Percentiles rank a stretch among this genome's conserved stretches.
These are phyloP conservation scores for Ormosia emarginata DNA, from an alignment of 306 rosid species.

Conservation along the genomic window DNA sequence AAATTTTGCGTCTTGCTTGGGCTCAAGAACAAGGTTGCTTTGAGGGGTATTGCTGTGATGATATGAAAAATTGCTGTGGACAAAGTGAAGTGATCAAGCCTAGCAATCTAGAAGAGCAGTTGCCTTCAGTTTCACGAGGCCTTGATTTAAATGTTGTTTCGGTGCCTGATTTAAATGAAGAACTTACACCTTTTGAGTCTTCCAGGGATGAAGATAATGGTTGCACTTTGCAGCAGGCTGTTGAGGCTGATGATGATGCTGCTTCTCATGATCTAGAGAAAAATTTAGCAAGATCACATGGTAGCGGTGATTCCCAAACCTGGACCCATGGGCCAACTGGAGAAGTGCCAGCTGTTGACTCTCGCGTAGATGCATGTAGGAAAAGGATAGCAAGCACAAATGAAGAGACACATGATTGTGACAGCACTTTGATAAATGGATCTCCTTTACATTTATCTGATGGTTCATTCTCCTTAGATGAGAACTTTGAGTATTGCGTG, in stretches of 20 bases:
- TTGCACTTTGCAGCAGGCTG: conserved; percentile 85
- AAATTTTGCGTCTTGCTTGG: conserved; percentile 72
- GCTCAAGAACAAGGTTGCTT: conserved; percentile 74
- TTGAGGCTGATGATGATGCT: conserved; percentile 91
- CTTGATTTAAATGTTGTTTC: conserved; percentile 91
- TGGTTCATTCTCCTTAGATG: conserved; percentile 76
- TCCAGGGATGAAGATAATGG: conserved; percentile 89
- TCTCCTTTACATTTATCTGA: conserved; percentile 64
- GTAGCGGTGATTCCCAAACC: conserved; percentile 94
- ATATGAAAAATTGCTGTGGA: conserved; percentile 67
- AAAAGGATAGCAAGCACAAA: conserved; percentile 63
- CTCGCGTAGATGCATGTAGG: conserved; percentile 58
- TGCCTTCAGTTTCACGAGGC: conserved; percentile 61
- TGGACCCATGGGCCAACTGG: conserved; percentile 62
- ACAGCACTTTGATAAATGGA: conserved; percentile 88
- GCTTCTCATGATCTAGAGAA: conserved; percentile 80
- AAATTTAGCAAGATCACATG: conserved; percentile 73
- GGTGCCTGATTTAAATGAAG: conserved; percentile 95
- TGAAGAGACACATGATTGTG: conserved; percentile 90
- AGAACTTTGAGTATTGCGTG: conserved; percentile 94
- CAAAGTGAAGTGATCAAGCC: conserved; percentile 52
- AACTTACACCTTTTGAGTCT: conserved; percentile 90
- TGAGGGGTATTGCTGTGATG: conserved; percentile 76
- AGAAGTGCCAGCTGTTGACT: conserved; percentile 90
- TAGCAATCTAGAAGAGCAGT: conserved; percentile 48